phyloP scores from a whole-genome alignment of 2,329 filamentous ascomycete species.

The Talaromyces albobiverticillius region DNA sequence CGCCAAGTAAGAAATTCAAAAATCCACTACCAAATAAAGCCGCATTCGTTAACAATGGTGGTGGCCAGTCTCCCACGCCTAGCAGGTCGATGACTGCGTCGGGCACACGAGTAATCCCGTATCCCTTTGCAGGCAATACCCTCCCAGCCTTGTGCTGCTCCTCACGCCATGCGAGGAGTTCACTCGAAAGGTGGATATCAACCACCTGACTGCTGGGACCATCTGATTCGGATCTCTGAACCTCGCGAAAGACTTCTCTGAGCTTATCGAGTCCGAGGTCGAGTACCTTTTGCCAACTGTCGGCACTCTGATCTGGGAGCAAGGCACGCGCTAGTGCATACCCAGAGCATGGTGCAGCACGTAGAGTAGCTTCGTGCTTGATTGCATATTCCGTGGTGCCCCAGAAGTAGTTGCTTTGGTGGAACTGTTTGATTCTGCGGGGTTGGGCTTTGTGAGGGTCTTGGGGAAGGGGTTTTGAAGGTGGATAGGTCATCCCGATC shows the following conservation, averaged over 20 bases:
- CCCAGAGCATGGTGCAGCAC: neutral
- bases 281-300: neutral
- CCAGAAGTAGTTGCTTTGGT: constrained; percentile 6
- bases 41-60: constrained; percentile 19
- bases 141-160: constrained; percentile 14
- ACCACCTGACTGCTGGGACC: neutral
- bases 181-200: constrained; percentile 8
- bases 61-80: constrained; percentile 18
- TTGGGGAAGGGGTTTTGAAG: neutral
- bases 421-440: neutral
- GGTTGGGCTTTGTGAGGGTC: neutral
- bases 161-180: constrained; percentile 16
- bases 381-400: neutral
- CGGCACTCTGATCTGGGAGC: neutral
- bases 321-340: constrained; percentile 3
- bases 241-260: neutral
- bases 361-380: neutral
- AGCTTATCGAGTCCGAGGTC: constrained; percentile 1
- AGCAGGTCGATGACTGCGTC: constrained; percentile 12
- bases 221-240: neutral
- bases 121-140: constrained; percentile 18
- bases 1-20: constrained; percentile 22
- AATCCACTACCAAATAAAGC: constrained; percentile 22
- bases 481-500: neutral
- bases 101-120: constrained; percentile 15